phyloP scores from a whole-genome alignment of 2,329 filamentous ascomycete genomes.

The Zasmidium cellare region DNA sequence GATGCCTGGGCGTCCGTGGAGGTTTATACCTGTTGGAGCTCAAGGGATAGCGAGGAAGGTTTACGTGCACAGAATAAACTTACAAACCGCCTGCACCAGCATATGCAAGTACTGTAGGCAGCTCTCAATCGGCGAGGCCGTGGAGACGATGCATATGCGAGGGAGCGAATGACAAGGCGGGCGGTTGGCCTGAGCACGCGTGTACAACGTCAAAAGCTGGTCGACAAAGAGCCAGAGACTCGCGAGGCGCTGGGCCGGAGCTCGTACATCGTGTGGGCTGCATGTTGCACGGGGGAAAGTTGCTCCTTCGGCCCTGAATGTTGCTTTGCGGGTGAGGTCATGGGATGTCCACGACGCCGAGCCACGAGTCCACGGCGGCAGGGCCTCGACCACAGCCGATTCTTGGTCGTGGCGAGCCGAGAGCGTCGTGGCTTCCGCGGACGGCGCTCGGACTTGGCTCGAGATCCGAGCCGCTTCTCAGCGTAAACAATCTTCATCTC shows the following conservation, averaged over 20 bases:
- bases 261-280: background rate
- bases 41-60: too few species aligned
- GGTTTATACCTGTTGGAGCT: too few species aligned
- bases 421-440: background rate
- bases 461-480: too few species aligned
- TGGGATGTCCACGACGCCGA: too few species aligned
- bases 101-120: too few species aligned
- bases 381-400: background rate
- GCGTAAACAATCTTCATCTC: too few species aligned
- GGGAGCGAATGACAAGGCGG: background rate
- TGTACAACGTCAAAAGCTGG: background rate
- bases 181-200: background rate
- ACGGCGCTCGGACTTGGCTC: background rate
- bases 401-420: background rate
- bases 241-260: background rate
- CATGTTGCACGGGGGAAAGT: background rate
- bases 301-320: background rate
- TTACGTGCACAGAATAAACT: too few species aligned
- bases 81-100: too few species aligned
- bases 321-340: too few species aligned
- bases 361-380: too few species aligned
- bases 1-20: too few species aligned
- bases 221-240: background rate
- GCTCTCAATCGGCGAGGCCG: background rate
- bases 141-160: background rate